Base-by-base conservation (phyloP, 2,329 filamentous ascomycete species). In the Lasiodiplodia theobromae region DNA sequence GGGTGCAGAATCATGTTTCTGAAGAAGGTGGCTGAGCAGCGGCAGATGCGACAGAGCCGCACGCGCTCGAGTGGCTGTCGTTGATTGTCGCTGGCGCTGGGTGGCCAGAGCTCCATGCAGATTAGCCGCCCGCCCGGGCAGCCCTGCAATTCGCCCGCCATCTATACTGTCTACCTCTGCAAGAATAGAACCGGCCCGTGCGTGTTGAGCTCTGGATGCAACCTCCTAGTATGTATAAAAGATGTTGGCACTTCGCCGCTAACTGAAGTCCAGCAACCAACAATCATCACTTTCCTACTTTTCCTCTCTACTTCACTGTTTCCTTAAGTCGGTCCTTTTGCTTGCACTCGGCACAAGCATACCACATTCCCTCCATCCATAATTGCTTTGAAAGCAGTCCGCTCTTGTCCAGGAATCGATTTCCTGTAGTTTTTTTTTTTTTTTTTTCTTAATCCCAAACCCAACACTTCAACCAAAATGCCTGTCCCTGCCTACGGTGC, bases 401-500 rank as follows among this genome's bases (percentile, higher is more conserved):
- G n/a, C 28, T 49, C 40, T 44, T 44, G 18, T 31, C 47, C 56
- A 71, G 72, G 58, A 63, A 47, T 64, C 38, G 60, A 64, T 64
- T 37, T 53, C 60, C 60, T 64, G 60, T 25, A 52, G 31, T 57
- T 31, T 52, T 52, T n/a, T 71, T 69, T 71, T 71, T 63, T 73
- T 68, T 58, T n/a, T 25, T 25, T 25, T 60, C 49, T 58, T 49
- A 23, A 23, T 23, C 23, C 21, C 31, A 14, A 8, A 1, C 8
- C 60, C 28, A 16, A n/a, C 11, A 51, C 23, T 34, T 25, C 44
- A 62, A 40, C 52, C n/a, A 64, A 37, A 8, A 86, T 86, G 85
- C 80, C 82, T 77, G 77, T 85, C 82, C 88, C 79, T 80, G 85
- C 80, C 82, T 90, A 89, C 79, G 91, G 92, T 74, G 91, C 91